A percentile compares a stretch with the other conserved stretches of the same genome.
Evolutionary conservation across 1,284 basidiomycete genomes (phyloP).

Genomic region (Ganoderma meredithae): DNA sequence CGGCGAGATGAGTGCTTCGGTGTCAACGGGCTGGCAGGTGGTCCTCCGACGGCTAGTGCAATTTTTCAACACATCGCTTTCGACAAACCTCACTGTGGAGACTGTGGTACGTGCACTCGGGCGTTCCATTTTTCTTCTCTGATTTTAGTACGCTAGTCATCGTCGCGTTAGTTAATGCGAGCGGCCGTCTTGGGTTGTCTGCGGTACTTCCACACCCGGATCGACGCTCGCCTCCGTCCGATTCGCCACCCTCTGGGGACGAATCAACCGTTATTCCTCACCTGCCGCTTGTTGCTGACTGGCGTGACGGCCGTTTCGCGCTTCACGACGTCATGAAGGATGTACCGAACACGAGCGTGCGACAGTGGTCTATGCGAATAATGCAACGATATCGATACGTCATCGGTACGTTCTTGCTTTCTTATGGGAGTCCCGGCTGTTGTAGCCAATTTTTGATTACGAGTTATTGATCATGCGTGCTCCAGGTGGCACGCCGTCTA

Average conservation of each 20-base stretch:
- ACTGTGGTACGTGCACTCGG: conserved; percentile 50
- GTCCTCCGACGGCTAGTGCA: conserved; percentile 31
- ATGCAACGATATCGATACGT: conserved; percentile 54
- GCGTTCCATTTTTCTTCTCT: neutral
- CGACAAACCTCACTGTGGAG: conserved; percentile 52
- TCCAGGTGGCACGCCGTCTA: conserved; percentile 34
- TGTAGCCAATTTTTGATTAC: neutral
- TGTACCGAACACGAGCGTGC: conserved; percentile 42
- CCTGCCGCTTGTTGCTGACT: conserved; percentile 48
- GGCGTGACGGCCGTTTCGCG: conserved; percentile 49
- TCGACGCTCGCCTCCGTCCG: conserved; percentile 27
- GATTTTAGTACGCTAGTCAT: conserved; percentile 43
- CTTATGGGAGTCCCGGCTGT: neutral
- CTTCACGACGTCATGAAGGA: conserved; percentile 46
- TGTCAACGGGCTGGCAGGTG: conserved; percentile 16
- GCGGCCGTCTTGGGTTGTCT: conserved; percentile 51
- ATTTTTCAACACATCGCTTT: conserved; percentile 58
- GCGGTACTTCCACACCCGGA: conserved; percentile 50
- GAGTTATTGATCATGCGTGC: neutral
- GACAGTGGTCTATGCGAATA: conserved; percentile 49
- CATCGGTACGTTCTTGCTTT: conserved; percentile 36
- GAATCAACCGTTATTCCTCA: conserved; percentile 41
- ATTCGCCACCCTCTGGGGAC: conserved; percentile 19
- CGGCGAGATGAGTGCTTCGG: conserved; percentile 36
- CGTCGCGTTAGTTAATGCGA: conserved; percentile 51